Conservation (phyloP, 2,329 filamentous ascomycete genomes). For the Fusarium tuaranense region DNA sequence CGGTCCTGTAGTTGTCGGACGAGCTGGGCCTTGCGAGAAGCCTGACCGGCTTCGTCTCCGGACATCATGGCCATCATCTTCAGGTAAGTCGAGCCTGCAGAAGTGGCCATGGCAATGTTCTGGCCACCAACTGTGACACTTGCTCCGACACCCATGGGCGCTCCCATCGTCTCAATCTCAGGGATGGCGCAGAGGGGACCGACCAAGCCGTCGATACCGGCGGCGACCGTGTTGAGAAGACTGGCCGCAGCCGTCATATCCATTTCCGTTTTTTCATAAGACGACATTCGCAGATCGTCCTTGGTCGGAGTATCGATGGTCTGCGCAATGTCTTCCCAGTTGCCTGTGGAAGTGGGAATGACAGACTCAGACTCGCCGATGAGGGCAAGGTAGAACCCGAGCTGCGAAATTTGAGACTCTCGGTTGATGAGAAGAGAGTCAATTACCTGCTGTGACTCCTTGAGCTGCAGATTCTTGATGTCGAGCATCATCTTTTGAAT, state of each 20-base stretch:
- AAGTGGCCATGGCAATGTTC: neutral
- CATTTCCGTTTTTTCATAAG: neutral
- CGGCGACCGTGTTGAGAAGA: neutral
- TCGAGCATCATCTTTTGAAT: constrained; percentile 1
- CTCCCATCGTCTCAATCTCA: neutral
- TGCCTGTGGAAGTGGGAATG: neutral
- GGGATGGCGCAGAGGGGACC: neutral
- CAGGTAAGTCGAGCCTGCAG: neutral
- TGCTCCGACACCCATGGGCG: neutral
- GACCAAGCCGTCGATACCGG: neutral
- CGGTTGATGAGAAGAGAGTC: neutral
- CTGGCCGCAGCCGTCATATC: neutral
- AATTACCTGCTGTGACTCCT: neutral
- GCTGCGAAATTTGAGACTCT: neutral
- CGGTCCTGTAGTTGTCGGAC: constrained; percentile 11
- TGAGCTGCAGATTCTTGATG: neutral
- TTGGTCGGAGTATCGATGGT: neutral
- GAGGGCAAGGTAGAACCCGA: neutral
- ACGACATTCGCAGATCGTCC: neutral
- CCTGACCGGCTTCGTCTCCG: neutral
- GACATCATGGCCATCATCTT: neutral
- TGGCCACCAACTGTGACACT: neutral
- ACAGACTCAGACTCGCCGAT: neutral
- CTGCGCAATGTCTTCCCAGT: constrained; percentile 4
- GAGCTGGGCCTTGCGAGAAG: neutral